A percentile compares a stretch with the other conserved stretches of the same genome.
phyloP scores from a whole-genome alignment of 2,329 filamentous ascomycete species.

The Fusarium cicatricum region DNA sequence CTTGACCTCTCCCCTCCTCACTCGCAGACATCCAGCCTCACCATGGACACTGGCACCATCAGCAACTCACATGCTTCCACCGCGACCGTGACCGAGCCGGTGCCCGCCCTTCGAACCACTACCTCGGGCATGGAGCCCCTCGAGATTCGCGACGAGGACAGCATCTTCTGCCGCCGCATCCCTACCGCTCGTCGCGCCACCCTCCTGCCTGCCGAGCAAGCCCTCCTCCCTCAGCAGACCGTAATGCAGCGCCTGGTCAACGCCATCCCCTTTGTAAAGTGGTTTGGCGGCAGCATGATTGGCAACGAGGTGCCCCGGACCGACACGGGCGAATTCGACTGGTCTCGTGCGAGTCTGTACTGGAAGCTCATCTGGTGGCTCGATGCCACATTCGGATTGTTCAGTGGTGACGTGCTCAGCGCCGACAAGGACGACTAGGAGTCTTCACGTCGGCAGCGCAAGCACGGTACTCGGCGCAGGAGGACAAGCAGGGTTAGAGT shows the following conservation, averaged over 20 bases:
- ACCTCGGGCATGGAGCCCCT: constrained; percentile 40
- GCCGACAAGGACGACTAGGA: constrained; percentile 66
- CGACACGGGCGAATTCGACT: constrained; percentile 81
- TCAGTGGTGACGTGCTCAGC: constrained; percentile 65
- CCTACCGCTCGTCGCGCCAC: constrained; percentile 71
- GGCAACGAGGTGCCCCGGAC: constrained; percentile 77
- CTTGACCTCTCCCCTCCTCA: constrained; percentile 53
- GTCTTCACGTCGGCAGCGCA: constrained; percentile 15
- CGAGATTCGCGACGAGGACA: constrained; percentile 46
- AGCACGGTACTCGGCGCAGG: not conserved
- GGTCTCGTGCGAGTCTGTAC: constrained; percentile 70
- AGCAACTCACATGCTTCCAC: constrained; percentile 55
- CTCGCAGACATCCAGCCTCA: constrained; percentile 62
- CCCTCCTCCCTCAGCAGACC: constrained; percentile 73
- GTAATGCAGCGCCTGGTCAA: constrained; percentile 69
- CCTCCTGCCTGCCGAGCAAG: constrained; percentile 74
- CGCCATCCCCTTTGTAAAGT: constrained; percentile 73
- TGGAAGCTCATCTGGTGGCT: constrained; percentile 73
- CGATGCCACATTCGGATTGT: constrained; percentile 65
- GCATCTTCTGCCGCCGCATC: constrained; percentile 67
- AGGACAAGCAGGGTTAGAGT: constrained; percentile 19
- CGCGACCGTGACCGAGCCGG: constrained; percentile 53
- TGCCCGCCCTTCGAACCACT: constrained; percentile 24
- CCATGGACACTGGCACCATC: constrained; percentile 65
- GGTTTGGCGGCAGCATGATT: constrained; percentile 77